phyloP scores from a whole-genome alignment of 805 yeast species.

The Teunomyces pallodes region DNA sequence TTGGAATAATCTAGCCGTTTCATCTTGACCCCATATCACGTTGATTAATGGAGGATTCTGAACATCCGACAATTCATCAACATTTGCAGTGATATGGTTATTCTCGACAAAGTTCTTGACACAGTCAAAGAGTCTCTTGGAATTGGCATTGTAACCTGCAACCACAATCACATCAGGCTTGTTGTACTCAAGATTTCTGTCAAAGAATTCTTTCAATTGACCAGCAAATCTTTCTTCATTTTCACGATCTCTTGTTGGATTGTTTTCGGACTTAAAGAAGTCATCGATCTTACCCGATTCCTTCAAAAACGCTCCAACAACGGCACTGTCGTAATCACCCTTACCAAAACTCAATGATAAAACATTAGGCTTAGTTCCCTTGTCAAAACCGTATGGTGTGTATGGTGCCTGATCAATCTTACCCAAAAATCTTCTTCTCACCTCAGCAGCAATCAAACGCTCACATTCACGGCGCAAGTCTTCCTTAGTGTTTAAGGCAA shows the following conservation, averaged over 20 bases:
- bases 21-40: slow-evolving; percentile 85
- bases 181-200: slow-evolving; percentile 49
- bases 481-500: slow-evolving; percentile 77
- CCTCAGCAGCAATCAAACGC: slow-evolving; percentile 60
- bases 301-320: slow-evolving; percentile 74
- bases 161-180: slow-evolving; percentile 87
- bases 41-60: slow-evolving; percentile 56
- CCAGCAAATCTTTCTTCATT: slow-evolving; percentile 48
- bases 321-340: slow-evolving; percentile 83
- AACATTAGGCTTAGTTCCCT: slow-evolving; percentile 83
- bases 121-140: slow-evolving; percentile 59
- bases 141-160: slow-evolving; percentile 78
- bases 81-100: slow-evolving; percentile 52
- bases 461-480: slow-evolving; percentile 75
- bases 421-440: slow-evolving; percentile 65
- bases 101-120: slow-evolving; percentile 55
- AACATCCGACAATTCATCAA: slow-evolving; percentile 40
- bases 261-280: slow-evolving; percentile 72
- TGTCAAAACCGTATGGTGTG: slow-evolving; percentile 71
- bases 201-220: slow-evolving; percentile 65
- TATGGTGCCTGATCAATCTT: slow-evolving; percentile 92
- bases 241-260: slow-evolving; percentile 51
- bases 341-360: slow-evolving; percentile 82
- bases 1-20: slow-evolving; percentile 86
- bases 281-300: slow-evolving; percentile 79